These are phyloP conservation scores for Puya raimondii DNA, from an alignment of 176 grass and related monocot species.

Conservation along the genomic window DNA sequence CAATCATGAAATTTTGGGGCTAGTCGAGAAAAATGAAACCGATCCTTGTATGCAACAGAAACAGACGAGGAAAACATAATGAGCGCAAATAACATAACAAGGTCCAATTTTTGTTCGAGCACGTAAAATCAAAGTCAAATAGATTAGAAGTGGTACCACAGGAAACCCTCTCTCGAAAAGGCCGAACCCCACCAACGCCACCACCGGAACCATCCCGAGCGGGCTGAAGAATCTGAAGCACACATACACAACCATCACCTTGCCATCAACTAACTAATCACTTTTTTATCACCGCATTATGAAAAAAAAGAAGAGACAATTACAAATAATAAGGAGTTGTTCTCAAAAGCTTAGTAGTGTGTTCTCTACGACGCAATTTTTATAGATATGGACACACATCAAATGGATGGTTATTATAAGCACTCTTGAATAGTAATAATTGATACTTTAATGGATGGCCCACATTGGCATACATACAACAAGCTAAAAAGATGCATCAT, in stretches of 20 bases:
- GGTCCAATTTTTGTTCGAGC: not conserved
- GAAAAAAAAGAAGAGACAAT: not conserved
- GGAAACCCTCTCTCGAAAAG: slow-evolving; percentile 98
- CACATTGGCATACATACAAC: slow-evolving; percentile 5
- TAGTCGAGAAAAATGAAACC: too few species aligned
- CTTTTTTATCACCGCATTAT: not conserved
- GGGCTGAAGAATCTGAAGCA: slow-evolving; percentile 97
- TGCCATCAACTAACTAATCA: slow-evolving; percentile 12
- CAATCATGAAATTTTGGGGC: too few species aligned
- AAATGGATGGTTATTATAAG: not conserved
- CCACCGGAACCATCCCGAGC: slow-evolving; percentile 81
- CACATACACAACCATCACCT: slow-evolving; percentile 13
- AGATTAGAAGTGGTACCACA: slow-evolving; percentile 57
- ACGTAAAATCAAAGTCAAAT: slow-evolving; percentile 5
- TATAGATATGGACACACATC: not conserved
- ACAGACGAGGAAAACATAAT: not conserved
- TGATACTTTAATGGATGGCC: slow-evolving; percentile 13
- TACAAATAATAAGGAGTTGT: not conserved
- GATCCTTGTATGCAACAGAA: too few species aligned
- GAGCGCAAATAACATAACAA: not conserved
- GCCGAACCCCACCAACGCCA: slow-evolving; percentile 89
- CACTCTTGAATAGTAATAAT: slow-evolving; percentile 3
- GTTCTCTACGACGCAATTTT: not conserved
- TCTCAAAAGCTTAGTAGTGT: not conserved
- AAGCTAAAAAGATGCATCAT: slow-evolving; percentile 3